Percentiles rank a stretch among this genome's conserved stretches.
These are phyloP conservation scores for Bryum argenteum DNA, from an alignment of 225 moss, liverwort and hornwort species.

Conservation along the genomic window DNA sequence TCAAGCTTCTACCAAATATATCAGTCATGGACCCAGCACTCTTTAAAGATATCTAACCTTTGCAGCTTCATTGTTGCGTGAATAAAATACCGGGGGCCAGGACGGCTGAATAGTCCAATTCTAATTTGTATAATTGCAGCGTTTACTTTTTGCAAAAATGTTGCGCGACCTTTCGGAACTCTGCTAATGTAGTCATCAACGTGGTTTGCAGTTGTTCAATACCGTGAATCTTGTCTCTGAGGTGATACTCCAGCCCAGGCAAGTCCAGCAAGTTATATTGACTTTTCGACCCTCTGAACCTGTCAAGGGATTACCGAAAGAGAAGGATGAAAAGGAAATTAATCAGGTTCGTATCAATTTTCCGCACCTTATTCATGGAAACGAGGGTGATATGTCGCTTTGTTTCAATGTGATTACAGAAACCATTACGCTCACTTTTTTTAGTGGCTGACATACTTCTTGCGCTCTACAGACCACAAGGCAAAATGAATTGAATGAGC, in stretches of 20 bases:
- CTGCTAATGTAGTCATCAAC: constrained; percentile 15
- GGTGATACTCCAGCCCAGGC: constrained; percentile 83
- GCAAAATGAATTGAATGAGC: constrained; percentile 52
- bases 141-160: not conserved
- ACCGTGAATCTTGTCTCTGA: constrained; percentile 89
- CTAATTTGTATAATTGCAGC: constrained; percentile 16
- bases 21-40: constrained; percentile 15
- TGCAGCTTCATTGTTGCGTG: constrained; percentile 18
- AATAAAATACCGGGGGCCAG: not conserved
- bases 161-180: constrained; percentile 11
- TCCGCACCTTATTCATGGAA: constrained; percentile 9
- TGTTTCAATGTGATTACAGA: constrained; percentile 18
- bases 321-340: constrained; percentile 44
- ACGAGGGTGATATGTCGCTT: constrained; percentile 6
- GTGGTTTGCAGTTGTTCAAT: constrained; percentile 78
- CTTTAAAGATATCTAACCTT: constrained; percentile 23
- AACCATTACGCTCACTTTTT: constrained; percentile 12
- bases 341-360: constrained; percentile 49
- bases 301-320: constrained; percentile 51
- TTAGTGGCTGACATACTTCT: constrained; percentile 34
- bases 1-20: not conserved
- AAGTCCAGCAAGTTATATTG: constrained; percentile 92
- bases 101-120: constrained; percentile 26
- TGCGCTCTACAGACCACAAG: constrained; percentile 52
- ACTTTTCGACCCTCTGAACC: constrained; percentile 71